Evolutionary conservation across 495 filamentous ascomycete genomes (phyloP), one percentile per base, ranked within the genome.

Genomic region (Neurospora hispaniola): DNA sequence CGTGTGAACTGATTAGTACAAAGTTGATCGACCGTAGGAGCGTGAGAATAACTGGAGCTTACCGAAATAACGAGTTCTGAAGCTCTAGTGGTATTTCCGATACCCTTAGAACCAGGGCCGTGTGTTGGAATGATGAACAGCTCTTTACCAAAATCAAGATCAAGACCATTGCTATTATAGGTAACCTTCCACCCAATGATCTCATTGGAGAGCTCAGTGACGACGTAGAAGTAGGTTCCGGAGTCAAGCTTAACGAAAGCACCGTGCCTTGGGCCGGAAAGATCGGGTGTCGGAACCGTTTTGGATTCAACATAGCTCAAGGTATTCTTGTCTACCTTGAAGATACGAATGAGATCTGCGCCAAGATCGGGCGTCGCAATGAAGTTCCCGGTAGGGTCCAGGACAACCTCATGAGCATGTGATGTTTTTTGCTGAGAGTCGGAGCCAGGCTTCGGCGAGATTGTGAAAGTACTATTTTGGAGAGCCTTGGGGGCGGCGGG

Each of bases 351-450:
- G n/a, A 90, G 76, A 76, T 95, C 92, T 20, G 89, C 85, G 69
- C 92, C 92, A 7, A 95, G 83, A 72, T 95, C 92, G 11, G 92
- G 90, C 9, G 89, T 84, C 0, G 93, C 73, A 20, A 92, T 75
- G 81, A 88, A 94, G 31, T 82, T 76, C 1, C 85, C 88, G 0
- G 89, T 90, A 18, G 92, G 92, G 77, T 95, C 92, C 35, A 93
- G 78, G 74, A 93, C 76, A 40, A 86, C 88, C 71, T 91, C 81
- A 75, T 95, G 46, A 54, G 91, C 91, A 76, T 91, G 91, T n/a
- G 92, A 83, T 4, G 83, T 81, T 8, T 89, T 85, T 82, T 93
- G 91, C 31, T 89, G 88, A 5, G 71, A 74, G 6, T 87, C 81
- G 41, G 83, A 75, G 66, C 85, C 74, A n/a, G 86, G 87, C 1